Evolutionary conservation across 2,329 filamentous ascomycete species (phyloP).

Genomic region (Lecanicillium sp.): DNA sequence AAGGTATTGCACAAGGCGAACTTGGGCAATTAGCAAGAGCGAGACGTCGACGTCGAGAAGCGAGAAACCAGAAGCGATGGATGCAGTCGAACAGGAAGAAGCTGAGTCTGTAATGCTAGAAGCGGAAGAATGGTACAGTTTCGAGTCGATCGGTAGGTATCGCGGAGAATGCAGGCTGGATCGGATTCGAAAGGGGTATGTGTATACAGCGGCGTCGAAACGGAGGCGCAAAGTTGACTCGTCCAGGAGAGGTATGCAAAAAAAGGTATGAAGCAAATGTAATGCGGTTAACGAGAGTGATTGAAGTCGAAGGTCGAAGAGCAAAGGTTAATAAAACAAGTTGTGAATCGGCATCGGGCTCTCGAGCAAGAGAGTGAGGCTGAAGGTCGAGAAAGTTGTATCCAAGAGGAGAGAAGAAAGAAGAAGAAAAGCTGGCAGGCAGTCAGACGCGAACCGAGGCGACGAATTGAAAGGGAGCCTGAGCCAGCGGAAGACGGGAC

Average conservation of each 20-base stretch:
- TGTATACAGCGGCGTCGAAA: constrained; percentile 10
- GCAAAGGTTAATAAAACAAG: constrained; percentile 5
- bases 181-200: constrained; percentile 11
- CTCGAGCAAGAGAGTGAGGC: not conserved
- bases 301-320: constrained; percentile 1
- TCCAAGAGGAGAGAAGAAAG: not conserved
- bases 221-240: constrained; percentile 3
- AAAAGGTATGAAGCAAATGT: not conserved
- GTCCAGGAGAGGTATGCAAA: constrained; percentile 9
- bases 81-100: not conserved
- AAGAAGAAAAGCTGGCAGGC: not conserved
- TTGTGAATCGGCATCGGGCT: constrained; percentile 6
- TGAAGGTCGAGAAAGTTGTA: not conserved
- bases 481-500: constrained; percentile 4
- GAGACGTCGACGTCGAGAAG: too few relatives aligned
- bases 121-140: not conserved
- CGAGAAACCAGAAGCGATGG: not conserved
- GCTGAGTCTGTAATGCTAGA: not conserved
- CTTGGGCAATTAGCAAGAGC: not conserved
- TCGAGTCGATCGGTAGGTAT: constrained; percentile 5
- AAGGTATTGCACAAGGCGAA: not conserved
- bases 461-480: not conserved
- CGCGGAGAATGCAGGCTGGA: not conserved
- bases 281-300: constrained; percentile 12
- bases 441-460: not conserved